phyloP scores from a whole-genome alignment of 2,329 filamentous ascomycete species.

The Zopfia rhizophila region DNA sequence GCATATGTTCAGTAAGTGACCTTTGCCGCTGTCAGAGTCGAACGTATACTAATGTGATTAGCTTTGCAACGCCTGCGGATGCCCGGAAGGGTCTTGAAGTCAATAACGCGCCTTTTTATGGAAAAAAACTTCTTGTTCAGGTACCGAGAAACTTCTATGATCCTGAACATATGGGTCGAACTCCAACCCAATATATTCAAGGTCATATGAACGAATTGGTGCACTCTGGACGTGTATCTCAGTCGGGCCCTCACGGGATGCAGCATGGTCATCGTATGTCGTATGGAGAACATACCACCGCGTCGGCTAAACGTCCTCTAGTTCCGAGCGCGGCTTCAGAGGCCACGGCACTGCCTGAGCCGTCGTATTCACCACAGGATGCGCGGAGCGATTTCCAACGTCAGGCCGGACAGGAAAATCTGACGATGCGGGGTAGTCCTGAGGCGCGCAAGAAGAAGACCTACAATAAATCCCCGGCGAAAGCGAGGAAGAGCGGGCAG shows the following conservation, averaged over 20 bases:
- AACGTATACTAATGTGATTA: constrained; percentile 13
- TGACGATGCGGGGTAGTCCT: constrained; percentile 19
- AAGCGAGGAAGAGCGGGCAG: no score
- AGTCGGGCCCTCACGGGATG: no score
- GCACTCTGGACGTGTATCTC: no score
- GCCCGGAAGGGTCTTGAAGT: constrained; percentile 21
- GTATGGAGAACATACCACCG: no score
- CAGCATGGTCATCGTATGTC: no score
- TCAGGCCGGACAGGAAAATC: constrained; percentile 14
- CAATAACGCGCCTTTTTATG: background rate
- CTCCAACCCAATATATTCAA: no score
- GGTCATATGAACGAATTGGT: no score
- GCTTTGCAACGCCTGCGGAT: constrained; percentile 14
- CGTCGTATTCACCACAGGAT: constrained; percentile 48
- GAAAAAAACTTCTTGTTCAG: background rate
- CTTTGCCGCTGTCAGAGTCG: constrained; percentile 28
- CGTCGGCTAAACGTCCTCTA: background rate
- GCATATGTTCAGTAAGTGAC: constrained; percentile 15
- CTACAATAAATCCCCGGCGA: constrained; percentile 20
- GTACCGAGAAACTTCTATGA: no score
- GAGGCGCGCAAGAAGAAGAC: constrained; percentile 30
- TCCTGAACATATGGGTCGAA: no score
- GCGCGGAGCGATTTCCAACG: constrained; percentile 46
- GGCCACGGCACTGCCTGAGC: background rate
- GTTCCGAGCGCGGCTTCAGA: background rate